Conservation (phyloP, 371 early-diverging fungal species). For the Choanephora cucurbitarum region DNA sequence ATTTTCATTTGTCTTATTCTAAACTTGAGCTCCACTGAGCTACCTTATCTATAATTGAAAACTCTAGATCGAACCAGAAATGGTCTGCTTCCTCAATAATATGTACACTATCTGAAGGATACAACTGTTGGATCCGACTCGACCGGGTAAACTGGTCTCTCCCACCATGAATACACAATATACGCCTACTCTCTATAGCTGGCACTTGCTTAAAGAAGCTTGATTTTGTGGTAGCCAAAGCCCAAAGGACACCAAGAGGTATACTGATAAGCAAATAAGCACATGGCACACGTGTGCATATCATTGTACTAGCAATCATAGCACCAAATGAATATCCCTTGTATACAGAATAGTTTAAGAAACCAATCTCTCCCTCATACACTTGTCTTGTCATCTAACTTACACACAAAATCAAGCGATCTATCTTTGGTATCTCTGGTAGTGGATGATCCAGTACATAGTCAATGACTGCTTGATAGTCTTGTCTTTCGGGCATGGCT, state of each 20-base stretch:
- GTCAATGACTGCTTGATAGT: constrained; percentile 53
- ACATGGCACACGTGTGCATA: constrained; percentile 15
- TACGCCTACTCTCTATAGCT: background rate
- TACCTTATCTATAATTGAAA: constrained; percentile 9
- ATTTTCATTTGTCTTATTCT: background rate
- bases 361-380: too few species aligned
- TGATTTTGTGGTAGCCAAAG: constrained; percentile 30
- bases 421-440: constrained; percentile 3
- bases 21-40: constrained; percentile 11
- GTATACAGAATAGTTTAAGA: background rate
- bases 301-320: constrained; percentile 48
- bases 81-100: constrained; percentile 38
- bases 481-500: constrained; percentile 57
- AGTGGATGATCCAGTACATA: constrained; percentile 20
- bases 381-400: too few species aligned
- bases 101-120: background rate
- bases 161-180: constrained; percentile 36
- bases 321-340: constrained; percentile 54
- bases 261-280: constrained; percentile 42
- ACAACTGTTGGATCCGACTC: constrained; percentile 31
- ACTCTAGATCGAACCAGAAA: constrained; percentile 39
- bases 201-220: constrained; percentile 31
- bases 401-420: constrained; percentile 13
- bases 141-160: constrained; percentile 44
- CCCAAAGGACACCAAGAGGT: constrained; percentile 47